Conservation (phyloP, 805 yeast genomes). For the Yarrowia bubula region DNA sequence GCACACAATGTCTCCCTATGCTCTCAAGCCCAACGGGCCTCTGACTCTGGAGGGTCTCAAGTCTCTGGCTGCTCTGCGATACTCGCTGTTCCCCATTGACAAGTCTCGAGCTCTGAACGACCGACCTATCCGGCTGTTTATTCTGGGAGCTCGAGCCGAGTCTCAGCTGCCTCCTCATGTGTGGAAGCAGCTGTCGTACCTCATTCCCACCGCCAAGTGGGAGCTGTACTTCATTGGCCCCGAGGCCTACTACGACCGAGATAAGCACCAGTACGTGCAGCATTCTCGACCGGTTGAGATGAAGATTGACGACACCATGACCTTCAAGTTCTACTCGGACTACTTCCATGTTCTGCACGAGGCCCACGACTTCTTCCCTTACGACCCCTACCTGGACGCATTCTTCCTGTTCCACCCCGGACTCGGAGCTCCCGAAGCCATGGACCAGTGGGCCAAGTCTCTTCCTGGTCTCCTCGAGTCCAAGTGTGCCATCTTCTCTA, state of each 20-base stretch:
- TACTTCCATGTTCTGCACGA: slow-evolving; percentile 90
- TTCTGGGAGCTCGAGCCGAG: slow-evolving; percentile 90
- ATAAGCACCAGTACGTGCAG: slow-evolving; percentile 58
- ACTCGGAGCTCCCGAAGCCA: slow-evolving; percentile 74
- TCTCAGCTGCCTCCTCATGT: slow-evolving; percentile 90
- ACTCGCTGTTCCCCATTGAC: slow-evolving; percentile 77
- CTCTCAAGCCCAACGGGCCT: slow-evolving; percentile 79
- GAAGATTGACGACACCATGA: slow-evolving; percentile 69
- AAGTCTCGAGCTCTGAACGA: slow-evolving; percentile 63
- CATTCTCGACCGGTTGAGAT: slow-evolving; percentile 54
- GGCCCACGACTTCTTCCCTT: slow-evolving; percentile 93
- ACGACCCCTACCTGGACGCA: slow-evolving; percentile 91
- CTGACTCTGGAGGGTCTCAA: slow-evolving; percentile 88
- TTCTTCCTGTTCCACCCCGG: slow-evolving; percentile 97
- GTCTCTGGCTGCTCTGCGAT: slow-evolving; percentile 87
- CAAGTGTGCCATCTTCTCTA: slow-evolving; percentile 86
- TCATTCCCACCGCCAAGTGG: slow-evolving; percentile 78
- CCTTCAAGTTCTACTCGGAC: slow-evolving; percentile 80
- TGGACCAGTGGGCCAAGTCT: slow-evolving; percentile 79
- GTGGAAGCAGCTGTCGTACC: slow-evolving; percentile 87
- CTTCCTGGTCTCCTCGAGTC: slow-evolving; percentile 86
- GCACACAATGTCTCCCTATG: slow-evolving; percentile 84
- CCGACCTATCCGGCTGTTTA: slow-evolving; percentile 84
- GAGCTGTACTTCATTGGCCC: slow-evolving; percentile 95
- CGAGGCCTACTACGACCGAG: slow-evolving; percentile 76